Evolutionary conservation across 2,329 filamentous ascomycete genomes (phyloP).

Genomic region (Pestalotiopsis sp.): DNA sequence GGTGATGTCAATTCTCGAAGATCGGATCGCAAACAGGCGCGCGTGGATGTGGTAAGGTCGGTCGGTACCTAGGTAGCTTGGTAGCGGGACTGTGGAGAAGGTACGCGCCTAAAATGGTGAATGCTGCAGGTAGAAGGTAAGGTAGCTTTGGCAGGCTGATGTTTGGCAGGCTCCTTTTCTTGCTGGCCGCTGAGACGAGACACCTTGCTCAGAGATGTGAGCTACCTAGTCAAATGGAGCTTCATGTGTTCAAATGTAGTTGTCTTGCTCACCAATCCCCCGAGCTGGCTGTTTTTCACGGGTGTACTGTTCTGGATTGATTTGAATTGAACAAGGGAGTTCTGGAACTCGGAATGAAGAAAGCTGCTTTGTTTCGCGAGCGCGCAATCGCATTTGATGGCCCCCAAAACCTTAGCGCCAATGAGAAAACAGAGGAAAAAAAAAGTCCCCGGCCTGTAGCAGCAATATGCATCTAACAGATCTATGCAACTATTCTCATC

Average conservation of each 20-base stretch:
- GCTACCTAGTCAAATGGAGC: not conserved
- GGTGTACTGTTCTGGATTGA: not conserved
- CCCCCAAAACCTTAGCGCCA: not conserved
- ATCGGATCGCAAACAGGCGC: conserved; percentile 11
- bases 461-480: not conserved
- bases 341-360: not conserved
- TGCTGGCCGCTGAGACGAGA: not conserved
- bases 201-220: not conserved
- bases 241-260: not conserved
- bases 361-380: conserved; percentile 6
- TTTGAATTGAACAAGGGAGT: not conserved
- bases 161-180: not conserved
- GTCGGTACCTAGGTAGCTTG: not conserved
- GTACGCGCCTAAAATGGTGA: not conserved
- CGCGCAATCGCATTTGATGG: not conserved
- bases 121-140: not conserved
- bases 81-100: not conserved
- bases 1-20: conserved; percentile 25
- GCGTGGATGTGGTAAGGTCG: not conserved
- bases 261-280: not conserved
- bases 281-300: no score
- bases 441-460: not conserved
- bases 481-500: not conserved
- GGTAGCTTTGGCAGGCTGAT: not conserved
- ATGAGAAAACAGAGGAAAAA: not conserved